These are phyloP conservation scores for Saturnispora serradocipensis DNA, from an alignment of 805 yeast genomes.

Conservation along the genomic window DNA sequence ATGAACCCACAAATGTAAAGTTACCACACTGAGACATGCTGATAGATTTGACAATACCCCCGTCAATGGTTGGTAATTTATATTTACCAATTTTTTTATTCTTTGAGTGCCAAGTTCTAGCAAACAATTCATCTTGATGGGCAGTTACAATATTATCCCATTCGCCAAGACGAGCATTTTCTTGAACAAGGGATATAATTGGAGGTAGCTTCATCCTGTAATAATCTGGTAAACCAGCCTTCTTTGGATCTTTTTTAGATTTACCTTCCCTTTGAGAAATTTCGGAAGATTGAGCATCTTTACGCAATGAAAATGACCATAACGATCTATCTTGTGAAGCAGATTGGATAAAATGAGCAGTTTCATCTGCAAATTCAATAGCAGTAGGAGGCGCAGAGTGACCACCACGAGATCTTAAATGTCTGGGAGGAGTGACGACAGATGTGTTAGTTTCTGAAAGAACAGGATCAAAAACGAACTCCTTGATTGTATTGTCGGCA, in stretches of 20 bases:
- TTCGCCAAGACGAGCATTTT: constrained; percentile 68
- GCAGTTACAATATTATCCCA: constrained; percentile 93
- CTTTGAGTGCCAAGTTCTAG: constrained; percentile 84
- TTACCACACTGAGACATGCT: constrained; percentile 90
- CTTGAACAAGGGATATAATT: constrained; percentile 58
- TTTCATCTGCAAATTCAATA: constrained; percentile 63
- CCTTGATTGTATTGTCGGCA: constrained; percentile 82
- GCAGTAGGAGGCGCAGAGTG: constrained; percentile 83
- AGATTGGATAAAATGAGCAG: constrained; percentile 74
- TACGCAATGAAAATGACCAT: constrained; percentile 88
- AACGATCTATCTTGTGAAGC: constrained; percentile 80
- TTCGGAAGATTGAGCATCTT: constrained; percentile 94
- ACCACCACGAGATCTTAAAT: constrained; percentile 92
- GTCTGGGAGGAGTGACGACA: constrained; percentile 82
- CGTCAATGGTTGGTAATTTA: constrained; percentile 65
- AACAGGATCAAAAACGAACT: constrained; percentile 89
- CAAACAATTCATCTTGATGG: constrained; percentile 73
- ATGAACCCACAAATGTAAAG: constrained; percentile 85
- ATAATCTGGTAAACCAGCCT: constrained; percentile 45
- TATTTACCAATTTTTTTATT: constrained; percentile 73
- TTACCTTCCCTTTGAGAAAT: constrained; percentile 63
- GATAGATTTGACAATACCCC: constrained; percentile 63
- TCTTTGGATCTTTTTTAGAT: constrained; percentile 36
- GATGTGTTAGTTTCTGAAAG: constrained; percentile 53
- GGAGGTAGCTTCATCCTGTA: constrained; percentile 71